phyloP scores from a whole-genome alignment of 768 basidiomycete genomes.

The Rhizopogon vinicolor region DNA sequence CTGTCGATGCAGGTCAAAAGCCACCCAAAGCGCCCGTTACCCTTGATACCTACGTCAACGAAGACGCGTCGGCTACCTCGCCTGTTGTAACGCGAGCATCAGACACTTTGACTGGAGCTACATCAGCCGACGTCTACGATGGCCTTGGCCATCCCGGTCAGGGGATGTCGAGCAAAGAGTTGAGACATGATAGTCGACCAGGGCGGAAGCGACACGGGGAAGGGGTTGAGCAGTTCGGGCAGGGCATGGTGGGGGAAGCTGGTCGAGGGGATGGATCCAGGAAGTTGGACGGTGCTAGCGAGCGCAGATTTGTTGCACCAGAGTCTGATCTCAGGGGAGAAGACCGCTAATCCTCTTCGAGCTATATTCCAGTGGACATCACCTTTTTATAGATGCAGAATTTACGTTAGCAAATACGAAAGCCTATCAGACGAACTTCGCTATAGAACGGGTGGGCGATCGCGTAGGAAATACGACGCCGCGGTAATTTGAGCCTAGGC shows the following conservation, averaged over 20 bases:
- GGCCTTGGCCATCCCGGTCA: constrained; percentile 25
- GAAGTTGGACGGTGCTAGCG: constrained; percentile 5
- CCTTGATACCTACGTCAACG: constrained; percentile 27
- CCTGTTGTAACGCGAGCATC: constrained; percentile 2
- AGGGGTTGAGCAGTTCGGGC: constrained; percentile 16
- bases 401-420: too few species aligned
- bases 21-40: constrained; percentile 13
- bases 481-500: too few species aligned
- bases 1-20: constrained; percentile 7
- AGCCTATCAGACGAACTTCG: too few species aligned
- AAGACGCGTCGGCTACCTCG: constrained; percentile 21
- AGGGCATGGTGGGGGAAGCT: background rate
- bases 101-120: constrained; percentile 27
- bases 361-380: too few species aligned
- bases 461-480: too few species aligned
- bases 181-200: constrained; percentile 28
- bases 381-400: too few species aligned
- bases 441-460: too few species aligned
- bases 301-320: constrained; percentile 5
- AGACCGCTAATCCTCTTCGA: too few species aligned
- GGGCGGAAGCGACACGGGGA: constrained; percentile 22
- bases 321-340: constrained; percentile 5
- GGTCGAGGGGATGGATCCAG: background rate
- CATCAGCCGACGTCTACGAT: constrained; percentile 26
- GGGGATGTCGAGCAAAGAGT: constrained; percentile 31